These are phyloP conservation scores for Blastomyces parvus DNA, from an alignment of 2,329 filamentous ascomycete genomes.

Conservation along the genomic window DNA sequence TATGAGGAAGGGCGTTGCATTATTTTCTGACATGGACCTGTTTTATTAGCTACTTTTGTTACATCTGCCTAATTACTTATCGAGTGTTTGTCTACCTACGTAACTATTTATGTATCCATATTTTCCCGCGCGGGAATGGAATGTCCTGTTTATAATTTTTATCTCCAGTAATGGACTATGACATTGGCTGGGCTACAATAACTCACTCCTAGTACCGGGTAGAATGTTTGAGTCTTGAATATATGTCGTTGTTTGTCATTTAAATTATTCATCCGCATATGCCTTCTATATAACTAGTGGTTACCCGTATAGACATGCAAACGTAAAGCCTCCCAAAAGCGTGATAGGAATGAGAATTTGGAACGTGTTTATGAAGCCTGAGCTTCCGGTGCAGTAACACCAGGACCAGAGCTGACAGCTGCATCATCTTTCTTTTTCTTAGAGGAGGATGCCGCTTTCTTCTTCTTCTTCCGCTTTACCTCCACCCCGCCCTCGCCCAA, in stretches of 20 bases:
- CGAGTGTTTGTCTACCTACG: neutral
- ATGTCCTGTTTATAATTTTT: neutral
- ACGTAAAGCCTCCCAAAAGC: neutral
- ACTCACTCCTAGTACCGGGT: neutral
- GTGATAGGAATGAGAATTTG: neutral
- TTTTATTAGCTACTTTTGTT: neutral
- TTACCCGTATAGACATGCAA: neutral
- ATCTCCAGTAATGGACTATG: neutral
- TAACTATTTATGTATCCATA: neutral
- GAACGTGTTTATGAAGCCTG: neutral
- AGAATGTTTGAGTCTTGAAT: neutral
- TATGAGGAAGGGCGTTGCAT: neutral
- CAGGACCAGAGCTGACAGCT: neutral
- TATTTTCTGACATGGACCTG: neutral
- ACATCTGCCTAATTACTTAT: neutral
- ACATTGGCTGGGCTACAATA: neutral
- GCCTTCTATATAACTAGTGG: neutral
- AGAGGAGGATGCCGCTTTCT: constrained; percentile 1
- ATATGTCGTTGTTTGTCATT: neutral
- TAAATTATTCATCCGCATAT: neutral
- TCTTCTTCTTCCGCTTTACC: constrained; percentile 15
- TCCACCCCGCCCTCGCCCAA: neutral
- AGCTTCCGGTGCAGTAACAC: neutral
- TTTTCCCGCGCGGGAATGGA: neutral
- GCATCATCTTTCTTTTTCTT: constrained; percentile 7